Conservation (phyloP, 768 basidiomycete genomes). For the Termitomyces sp. region DNA sequence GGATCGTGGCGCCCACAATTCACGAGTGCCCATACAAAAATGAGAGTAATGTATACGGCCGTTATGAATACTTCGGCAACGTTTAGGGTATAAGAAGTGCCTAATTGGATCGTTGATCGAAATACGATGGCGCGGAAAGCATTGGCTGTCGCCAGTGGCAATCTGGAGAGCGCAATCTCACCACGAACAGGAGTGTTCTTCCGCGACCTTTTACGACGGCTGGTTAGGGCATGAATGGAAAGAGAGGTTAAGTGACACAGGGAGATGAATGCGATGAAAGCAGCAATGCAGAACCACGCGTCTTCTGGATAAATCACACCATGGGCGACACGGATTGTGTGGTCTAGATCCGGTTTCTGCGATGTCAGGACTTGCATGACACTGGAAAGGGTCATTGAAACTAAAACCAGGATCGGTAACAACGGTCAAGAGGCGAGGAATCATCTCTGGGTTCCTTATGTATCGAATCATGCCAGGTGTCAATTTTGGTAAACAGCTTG, state of each 20-base stretch:
- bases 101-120: constrained; percentile 21
- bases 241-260: constrained; percentile 5
- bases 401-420: neutral
- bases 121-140: constrained; percentile 16
- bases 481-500: neutral
- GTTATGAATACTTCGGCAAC: constrained; percentile 31
- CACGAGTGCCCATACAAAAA: constrained; percentile 26
- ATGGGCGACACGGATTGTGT: constrained; percentile 4
- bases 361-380: neutral
- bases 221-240: neutral
- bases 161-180: neutral
- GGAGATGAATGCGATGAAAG: constrained; percentile 12
- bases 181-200: neutral
- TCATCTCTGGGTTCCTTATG: neutral
- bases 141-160: constrained; percentile 12
- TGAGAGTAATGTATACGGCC: constrained; percentile 24
- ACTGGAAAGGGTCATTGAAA: neutral
- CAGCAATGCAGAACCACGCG: constrained; percentile 14
- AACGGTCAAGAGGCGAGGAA: neutral
- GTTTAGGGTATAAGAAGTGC: constrained; percentile 25
- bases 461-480: neutral
- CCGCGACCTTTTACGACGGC: neutral
- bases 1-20: neutral
- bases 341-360: constrained; percentile 6
- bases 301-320: constrained; percentile 9